Conservation (phyloP, 192 early-diverging fungal species). For the Backusella tarrabulga region DNA sequence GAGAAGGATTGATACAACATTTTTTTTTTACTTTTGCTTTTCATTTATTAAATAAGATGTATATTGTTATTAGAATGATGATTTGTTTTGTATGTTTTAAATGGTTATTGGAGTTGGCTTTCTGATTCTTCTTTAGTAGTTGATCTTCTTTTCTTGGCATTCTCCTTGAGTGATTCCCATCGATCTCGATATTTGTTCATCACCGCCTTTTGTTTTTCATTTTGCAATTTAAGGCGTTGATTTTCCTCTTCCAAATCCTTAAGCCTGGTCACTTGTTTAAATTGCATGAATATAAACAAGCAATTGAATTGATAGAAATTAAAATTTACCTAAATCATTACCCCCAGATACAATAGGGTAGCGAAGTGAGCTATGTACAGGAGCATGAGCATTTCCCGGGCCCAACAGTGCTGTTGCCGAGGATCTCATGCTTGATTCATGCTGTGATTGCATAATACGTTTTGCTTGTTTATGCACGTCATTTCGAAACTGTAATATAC, state of each 20-base stretch:
- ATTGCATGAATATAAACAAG: background rate
- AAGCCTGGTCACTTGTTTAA: constrained; percentile 31
- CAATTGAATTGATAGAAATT: background rate
- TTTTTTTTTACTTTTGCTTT: background rate
- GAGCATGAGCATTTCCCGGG: background rate
- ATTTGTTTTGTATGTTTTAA: background rate
- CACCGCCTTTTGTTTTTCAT: constrained; percentile 49
- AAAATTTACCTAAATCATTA: background rate
- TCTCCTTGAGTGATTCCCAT: constrained; percentile 80
- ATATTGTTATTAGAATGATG: background rate
- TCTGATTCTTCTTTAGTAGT: background rate
- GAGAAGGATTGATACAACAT: too few species aligned
- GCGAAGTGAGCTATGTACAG: background rate
- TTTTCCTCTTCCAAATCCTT: constrained; percentile 65
- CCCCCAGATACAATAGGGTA: background rate
- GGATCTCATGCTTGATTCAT: constrained; percentile 38
- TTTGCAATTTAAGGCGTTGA: constrained; percentile 38
- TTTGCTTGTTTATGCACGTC: constrained; percentile 61
- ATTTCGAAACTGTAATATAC: constrained; percentile 69
- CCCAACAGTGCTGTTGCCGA: background rate
- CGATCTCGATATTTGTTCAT: constrained; percentile 71
- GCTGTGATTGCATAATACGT: constrained; percentile 44
- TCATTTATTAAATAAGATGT: background rate
- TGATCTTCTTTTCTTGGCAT: constrained; percentile 53
- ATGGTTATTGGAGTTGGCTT: background rate